These are phyloP conservation scores for Wakefieldia striispora DNA, from an alignment of 768 basidiomycete species.

Conservation along the genomic window DNA sequence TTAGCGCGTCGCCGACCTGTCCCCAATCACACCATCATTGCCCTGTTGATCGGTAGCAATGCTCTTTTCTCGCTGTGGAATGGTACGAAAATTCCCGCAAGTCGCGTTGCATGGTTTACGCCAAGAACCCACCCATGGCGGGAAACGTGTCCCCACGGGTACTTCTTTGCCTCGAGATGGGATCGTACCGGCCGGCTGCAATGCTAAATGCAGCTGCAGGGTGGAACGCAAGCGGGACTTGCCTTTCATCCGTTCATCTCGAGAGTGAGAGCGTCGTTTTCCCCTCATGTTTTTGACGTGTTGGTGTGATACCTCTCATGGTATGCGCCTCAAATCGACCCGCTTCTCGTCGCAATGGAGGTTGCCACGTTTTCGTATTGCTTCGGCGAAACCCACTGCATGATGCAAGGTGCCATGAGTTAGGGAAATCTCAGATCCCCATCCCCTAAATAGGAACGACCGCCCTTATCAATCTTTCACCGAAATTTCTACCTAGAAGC, in stretches of 20 bases:
- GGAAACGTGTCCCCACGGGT: constrained; percentile 1
- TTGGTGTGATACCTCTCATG: constrained; percentile 5
- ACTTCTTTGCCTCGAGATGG: no score
- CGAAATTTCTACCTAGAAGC: constrained; percentile 17
- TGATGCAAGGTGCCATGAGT: constrained; percentile 5
- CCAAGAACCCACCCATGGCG: constrained; percentile 8
- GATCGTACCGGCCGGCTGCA: background rate
- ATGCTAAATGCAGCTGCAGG: constrained; percentile 13
- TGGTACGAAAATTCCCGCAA: constrained; percentile 11
- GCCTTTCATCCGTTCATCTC: constrained; percentile 9
- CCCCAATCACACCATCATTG: constrained; percentile 23
- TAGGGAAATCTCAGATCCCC: constrained; percentile 26
- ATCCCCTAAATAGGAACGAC: constrained; percentile 1
- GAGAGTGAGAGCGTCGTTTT: no score
- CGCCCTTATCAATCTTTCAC: constrained; percentile 30
- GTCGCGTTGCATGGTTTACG: constrained; percentile 1
- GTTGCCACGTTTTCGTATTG: constrained; percentile 1
- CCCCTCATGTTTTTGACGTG: constrained; percentile 29
- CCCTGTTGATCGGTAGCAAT: constrained; percentile 26
- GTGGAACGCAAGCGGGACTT: no score
- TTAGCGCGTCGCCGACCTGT: constrained; percentile 27
- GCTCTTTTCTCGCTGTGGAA: constrained; percentile 6
- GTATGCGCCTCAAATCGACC: constrained; percentile 1
- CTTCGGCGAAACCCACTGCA: constrained; percentile 20
- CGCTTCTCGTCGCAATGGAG: no score